Evolutionary conservation across 2,329 filamentous ascomycete species (phyloP), one percentile per base, ranked within the genome.

Genomic region (Aspergillus flavus): DNA sequence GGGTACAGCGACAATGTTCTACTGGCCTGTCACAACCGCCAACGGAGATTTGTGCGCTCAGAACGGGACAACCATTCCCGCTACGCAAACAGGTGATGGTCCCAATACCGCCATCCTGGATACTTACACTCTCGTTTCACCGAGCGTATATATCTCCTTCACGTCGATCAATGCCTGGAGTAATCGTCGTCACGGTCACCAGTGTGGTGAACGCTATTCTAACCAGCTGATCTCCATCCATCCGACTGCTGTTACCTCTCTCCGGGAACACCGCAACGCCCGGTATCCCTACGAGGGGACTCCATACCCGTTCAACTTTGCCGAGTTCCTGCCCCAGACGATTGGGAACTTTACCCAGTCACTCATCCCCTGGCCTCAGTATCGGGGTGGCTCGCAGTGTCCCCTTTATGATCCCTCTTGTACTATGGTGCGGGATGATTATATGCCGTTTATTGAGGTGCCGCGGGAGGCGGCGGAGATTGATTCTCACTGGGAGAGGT

Each of bases 391-490:
- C 6, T 48, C 50, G 28, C 70, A 72, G 46, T 71, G 70, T 36
- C 64, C 64, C 28, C n/a, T 67, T 4, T 36, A 41, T 6, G 62
- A 65, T 30, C 46, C 56, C 6, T 55, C 52, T 6, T 72, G 70
- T 55, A 67, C 64, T 5, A 68, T 70, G 19, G 57, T 72, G 30
- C 68, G 70, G 9, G 64, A 71, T 43, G 68, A 72, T 48, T 72
- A 72, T 52, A 23, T 57, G 43, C 70, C 70, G 1, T 67, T 59
- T 55, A 54, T 72, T 14, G 30, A 64, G 28, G 48, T 72, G 10
- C 70, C 68, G 5, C 63, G 69, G 39, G 69, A 61, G 2, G 68
- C 66, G 11, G 54, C 61, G 0, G 43, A 57, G 14, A 66, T 71
- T 48, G 70, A 72, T 61, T 19, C 61, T 2, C 28, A 50, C 4